phyloP scores from a whole-genome alignment of 129 eudicot species.

The Deinandra increscens region DNA sequence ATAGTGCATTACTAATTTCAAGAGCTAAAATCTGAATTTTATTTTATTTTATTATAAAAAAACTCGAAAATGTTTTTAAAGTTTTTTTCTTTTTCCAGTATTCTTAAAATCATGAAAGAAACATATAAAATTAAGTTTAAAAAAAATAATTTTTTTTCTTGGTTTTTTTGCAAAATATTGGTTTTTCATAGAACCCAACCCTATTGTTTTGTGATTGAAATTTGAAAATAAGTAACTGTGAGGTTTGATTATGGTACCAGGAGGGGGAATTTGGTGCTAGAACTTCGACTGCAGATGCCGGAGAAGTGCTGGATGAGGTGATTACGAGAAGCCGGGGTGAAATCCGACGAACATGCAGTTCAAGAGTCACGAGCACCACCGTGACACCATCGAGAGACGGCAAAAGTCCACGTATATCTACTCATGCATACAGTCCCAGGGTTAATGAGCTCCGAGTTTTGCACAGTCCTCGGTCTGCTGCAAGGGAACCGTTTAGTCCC shows the following conservation, averaged over 20 bases:
- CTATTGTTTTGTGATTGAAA: neutral
- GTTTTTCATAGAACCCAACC: too few species aligned
- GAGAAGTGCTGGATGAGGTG: slow-evolving; percentile 75
- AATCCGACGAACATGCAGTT: slow-evolving; percentile 68
- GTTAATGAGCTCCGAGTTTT: slow-evolving; percentile 58
- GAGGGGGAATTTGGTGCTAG: slow-evolving; percentile 69
- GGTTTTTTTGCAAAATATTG: too few species aligned
- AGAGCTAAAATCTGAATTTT: too few species aligned
- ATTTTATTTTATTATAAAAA: too few species aligned
- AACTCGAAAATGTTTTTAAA: too few species aligned
- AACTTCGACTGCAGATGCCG: slow-evolving; percentile 46
- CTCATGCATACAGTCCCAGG: slow-evolving; percentile 61
- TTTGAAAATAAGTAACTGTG: neutral
- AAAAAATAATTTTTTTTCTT: too few species aligned
- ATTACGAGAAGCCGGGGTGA: slow-evolving; percentile 94
- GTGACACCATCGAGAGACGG: slow-evolving; percentile 59
- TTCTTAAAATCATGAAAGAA: too few species aligned
- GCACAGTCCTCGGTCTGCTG: slow-evolving; percentile 53
- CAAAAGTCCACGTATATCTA: slow-evolving; percentile 45
- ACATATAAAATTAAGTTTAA: too few species aligned
- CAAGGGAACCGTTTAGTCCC: slow-evolving; percentile 58
- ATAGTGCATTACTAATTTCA: too few species aligned
- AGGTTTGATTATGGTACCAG: slow-evolving; percentile 25
- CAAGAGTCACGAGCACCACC: slow-evolving; percentile 68
- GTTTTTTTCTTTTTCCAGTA: too few species aligned